Base-by-base conservation (phyloP, 441 rosid genomes). In the Erodium trifolium region DNA sequence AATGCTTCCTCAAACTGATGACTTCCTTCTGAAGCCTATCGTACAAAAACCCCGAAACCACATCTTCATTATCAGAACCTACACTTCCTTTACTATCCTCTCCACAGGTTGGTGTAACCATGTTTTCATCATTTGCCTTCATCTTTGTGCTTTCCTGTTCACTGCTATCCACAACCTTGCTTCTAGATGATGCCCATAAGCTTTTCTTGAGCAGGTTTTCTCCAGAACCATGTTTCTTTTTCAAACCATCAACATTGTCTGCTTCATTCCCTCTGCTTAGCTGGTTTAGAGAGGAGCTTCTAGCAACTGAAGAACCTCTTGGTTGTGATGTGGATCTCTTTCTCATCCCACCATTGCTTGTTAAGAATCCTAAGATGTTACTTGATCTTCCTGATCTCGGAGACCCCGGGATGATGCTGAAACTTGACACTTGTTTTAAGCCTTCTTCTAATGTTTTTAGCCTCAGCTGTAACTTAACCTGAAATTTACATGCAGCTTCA, bases 11-110 rank as follows among this genome's bases (percentile, higher is more conserved):
- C 71, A 94, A 79, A 71, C 67, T 71, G 68, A 89, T 75, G 2
- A 89, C 89, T 81, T 88, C 97, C 68, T 86, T 94, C 66, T 94
- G 99, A 77, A 91, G 82, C 67, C 84, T 90, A 57, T 94, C 99
- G 67, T 88, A 93, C 65, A 93, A 71, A 73, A 91, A 84, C 39
- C 97, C 99, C 9, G 99, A 94, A 73, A 94, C 92, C 67, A 72
- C 17, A 75, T 94, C 92, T 69, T 79, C 82, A 37, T 62, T 66
- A 35, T 70, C 75, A 59, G 72, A 72, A 73, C 64, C 70, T 47
- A 60, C 67, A 71, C 67, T 80, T 70, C 76, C 84, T 37, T 37
- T 37, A 37, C 41, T 6, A 37, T 37, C 41, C 8, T 37, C 41
- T 4, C 41, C 41, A 37, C 41, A 31, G 34, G 34, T 31, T 37